Evolutionary conservation across 768 basidiomycete genomes (phyloP), one percentile per base, ranked within the genome.

Genomic region (Hysterangium stoloniferum): DNA sequence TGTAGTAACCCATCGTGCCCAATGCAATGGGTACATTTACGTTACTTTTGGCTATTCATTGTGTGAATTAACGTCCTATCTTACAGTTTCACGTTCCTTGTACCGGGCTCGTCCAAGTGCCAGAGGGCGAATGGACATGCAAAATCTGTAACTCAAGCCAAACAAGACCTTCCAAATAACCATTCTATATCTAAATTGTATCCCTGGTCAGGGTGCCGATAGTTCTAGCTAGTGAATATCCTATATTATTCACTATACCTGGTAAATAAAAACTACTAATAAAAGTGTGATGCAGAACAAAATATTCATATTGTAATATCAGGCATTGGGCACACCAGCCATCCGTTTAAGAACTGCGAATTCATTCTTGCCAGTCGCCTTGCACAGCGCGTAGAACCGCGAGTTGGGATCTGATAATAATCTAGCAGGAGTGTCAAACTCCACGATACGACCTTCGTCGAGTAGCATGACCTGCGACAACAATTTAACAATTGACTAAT

Each of bases 391-490:
- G 53, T 86, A 69, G 65, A 87, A 86, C 54, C 73, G 78, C 28
- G 84, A 84, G 12, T 66, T 61, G 2, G 74, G 56, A 55, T 89
- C 64, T 15, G 71, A 66, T 19, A 89, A 71, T 45, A 88, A 66
- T 1, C 63, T 66, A 0, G 66, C 69, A 1, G 86, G 84, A 27
- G 31, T 24, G n/a, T 51, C 49, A 58, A 83, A 91, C 59, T 92
- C 90, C 4, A 76, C 73, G 38, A 93, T 86, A 1, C 74, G 75
- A 4, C 90, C 89, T 61, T 86, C 73, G 41, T 90, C 87, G 32
- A 47, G 37, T 13, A 36, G 47, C 47, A 52, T 55, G 34, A 57
- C 47, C 52, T 53, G 37, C 40, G 22, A 12, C 28, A 12, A 8
- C 33, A 28, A 17, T 17, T 17, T 32, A 24, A 45, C 25, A 2